These are phyloP conservation scores for Tolypocladium sp. DNA, from an alignment of 2,329 filamentous ascomycete species.

Conservation along the genomic window DNA sequence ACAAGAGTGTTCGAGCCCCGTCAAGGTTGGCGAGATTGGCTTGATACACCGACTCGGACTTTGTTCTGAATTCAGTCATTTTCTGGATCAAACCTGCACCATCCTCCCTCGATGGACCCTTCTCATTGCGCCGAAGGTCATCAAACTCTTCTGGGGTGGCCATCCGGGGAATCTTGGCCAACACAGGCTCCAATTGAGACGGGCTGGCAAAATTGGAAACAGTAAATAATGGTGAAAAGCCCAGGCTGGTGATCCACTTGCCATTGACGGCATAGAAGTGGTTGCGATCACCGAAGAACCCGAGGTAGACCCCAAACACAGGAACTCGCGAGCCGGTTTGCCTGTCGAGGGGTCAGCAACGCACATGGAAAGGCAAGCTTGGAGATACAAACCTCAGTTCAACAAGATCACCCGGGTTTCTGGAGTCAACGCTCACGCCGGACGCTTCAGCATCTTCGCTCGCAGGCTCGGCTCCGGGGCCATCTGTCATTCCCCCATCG, in stretches of 20 bases:
- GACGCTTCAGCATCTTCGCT: slow-evolving; percentile 14
- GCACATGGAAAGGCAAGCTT: neutral
- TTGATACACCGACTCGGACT: slow-evolving; percentile 36
- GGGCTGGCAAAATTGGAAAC: slow-evolving; percentile 35
- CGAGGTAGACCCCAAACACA: slow-evolving; percentile 43
- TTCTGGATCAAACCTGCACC: slow-evolving; percentile 34
- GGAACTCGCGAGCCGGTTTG: slow-evolving; percentile 31
- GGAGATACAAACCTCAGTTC: slow-evolving; percentile 29
- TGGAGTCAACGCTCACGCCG: slow-evolving; percentile 14
- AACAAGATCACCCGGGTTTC: slow-evolving; percentile 39
- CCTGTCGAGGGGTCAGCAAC: slow-evolving; percentile 3
- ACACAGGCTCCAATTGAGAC: slow-evolving; percentile 30
- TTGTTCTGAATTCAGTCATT: slow-evolving; percentile 36
- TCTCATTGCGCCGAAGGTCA: slow-evolving; percentile 18
- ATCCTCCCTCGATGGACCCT: slow-evolving; percentile 34
- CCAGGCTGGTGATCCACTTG: slow-evolving; percentile 34
- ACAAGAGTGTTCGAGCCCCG: slow-evolving; percentile 31
- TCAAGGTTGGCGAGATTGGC: slow-evolving; percentile 38
- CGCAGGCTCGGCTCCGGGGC: slow-evolving; percentile 16
- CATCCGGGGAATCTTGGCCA: slow-evolving; percentile 18
- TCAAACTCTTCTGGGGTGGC: slow-evolving; percentile 20
- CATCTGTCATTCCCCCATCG: slow-evolving; percentile 13
- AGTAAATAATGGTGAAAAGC: slow-evolving; percentile 37
- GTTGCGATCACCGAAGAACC: slow-evolving; percentile 37
- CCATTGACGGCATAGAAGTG: slow-evolving; percentile 47